Evolutionary conservation across 164 flowering plant genomes (phyloP).

Genomic region (Litsea cubeba): DNA sequence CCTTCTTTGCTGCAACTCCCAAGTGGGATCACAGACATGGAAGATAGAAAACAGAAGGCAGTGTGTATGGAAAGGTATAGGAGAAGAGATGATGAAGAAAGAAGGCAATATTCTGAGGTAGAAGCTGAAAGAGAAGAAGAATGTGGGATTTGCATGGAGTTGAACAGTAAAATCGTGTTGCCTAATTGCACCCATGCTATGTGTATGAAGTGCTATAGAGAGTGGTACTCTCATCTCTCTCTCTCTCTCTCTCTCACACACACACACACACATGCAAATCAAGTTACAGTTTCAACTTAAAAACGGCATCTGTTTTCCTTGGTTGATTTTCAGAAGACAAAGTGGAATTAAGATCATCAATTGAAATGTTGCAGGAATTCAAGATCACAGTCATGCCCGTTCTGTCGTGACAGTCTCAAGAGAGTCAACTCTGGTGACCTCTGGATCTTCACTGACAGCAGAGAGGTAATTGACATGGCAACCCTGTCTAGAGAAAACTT

Average conservation of each 20-base stretch:
- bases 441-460: conserved; percentile 59
- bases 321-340: neutral
- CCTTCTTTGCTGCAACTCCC: conserved; percentile 85
- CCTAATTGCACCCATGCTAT: conserved; percentile 85
- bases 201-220: conserved; percentile 89
- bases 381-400: conserved; percentile 88
- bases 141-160: conserved; percentile 97
- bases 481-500: conserved; percentile 63
- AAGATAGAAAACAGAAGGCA: conserved; percentile 74
- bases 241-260: neutral
- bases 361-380: conserved; percentile 43
- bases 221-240: conserved; percentile 50
- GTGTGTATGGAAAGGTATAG: conserved; percentile 67
- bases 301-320: no score
- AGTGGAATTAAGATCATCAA: neutral
- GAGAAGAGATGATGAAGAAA: conserved; percentile 63
- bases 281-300: no score
- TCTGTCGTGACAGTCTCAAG: conserved; percentile 72
- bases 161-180: conserved; percentile 69
- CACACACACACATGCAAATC: no score
- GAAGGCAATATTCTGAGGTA: conserved; percentile 35
- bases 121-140: conserved; percentile 91
- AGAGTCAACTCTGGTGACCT: conserved; percentile 59
- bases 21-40: conserved; percentile 72
- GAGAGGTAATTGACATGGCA: conserved; percentile 52